Conservation (phyloP, 2,329 filamentous ascomycete species). For the Pseudocercospora macadamiae region DNA sequence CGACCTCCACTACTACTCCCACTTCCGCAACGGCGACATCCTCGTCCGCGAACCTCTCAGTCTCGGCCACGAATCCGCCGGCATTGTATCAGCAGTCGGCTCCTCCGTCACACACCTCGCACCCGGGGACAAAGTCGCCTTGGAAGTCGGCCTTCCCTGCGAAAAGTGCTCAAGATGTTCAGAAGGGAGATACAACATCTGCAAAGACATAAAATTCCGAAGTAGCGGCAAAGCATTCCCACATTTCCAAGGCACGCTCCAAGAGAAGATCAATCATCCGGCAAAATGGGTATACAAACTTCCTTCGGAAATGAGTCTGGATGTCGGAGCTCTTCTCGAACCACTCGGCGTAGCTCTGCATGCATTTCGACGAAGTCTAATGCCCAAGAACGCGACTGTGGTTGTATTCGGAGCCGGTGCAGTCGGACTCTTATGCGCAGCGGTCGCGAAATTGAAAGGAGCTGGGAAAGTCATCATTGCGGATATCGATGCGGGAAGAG, state of each 20-base stretch:
- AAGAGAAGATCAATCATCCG: constrained; percentile 64
- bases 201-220: constrained; percentile 60
- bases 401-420: constrained; percentile 65
- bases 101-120: constrained; percentile 56
- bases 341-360: constrained; percentile 64
- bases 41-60: constrained; percentile 80
- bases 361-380: constrained; percentile 58
- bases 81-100: constrained; percentile 74
- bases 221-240: constrained; percentile 64
- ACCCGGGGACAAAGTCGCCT: constrained; percentile 80
- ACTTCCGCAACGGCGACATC: constrained; percentile 86
- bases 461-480: constrained; percentile 61
- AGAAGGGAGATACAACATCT: constrained; percentile 64
- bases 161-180: constrained; percentile 61
- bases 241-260: constrained; percentile 66
- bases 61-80: constrained; percentile 76
- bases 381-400: constrained; percentile 52
- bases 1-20: constrained; percentile 81
- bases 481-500: constrained; percentile 61
- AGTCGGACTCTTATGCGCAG: constrained; percentile 62
- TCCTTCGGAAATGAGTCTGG: constrained; percentile 55
- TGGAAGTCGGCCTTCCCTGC: constrained; percentile 90
- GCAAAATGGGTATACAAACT: constrained; percentile 63
- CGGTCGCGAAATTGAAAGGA: constrained; percentile 57
- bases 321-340: constrained; percentile 62